Percentiles rank a stretch among this genome's conserved stretches.
Evolutionary conservation across 345 rosid species (phyloP).

Genomic region (Arabidopsis suecica): DNA sequence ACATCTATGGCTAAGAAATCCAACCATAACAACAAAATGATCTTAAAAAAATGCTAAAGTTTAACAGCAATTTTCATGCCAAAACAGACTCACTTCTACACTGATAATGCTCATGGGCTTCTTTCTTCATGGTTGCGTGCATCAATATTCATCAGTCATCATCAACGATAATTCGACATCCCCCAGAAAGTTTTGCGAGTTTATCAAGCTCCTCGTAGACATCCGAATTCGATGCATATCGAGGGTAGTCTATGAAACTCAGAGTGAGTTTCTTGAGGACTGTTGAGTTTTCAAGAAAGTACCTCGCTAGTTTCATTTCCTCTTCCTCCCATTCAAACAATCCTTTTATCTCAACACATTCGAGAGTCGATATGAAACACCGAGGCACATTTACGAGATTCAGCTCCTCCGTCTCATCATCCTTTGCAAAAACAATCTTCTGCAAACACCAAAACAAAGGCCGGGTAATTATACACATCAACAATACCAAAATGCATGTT

Average conservation of each 20-base stretch:
- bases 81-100: constrained; percentile 1
- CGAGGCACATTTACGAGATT: background rate
- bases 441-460: background rate
- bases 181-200: constrained; percentile 11
- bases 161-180: background rate
- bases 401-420: background rate
- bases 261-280: constrained; percentile 23
- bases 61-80: background rate
- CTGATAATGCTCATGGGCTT: background rate
- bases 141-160: background rate
- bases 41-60: background rate
- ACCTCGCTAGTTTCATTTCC: constrained; percentile 12
- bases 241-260: background rate
- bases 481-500: background rate
- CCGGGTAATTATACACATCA: background rate
- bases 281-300: constrained; percentile 32
- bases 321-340: background rate
- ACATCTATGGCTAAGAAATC: background rate
- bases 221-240: background rate
- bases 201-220: constrained; percentile 9
- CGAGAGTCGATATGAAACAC: constrained; percentile 24
- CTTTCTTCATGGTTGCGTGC: no score
- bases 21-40: background rate
- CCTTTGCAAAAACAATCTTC: background rate
- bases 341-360: constrained; percentile 19